A percentile compares a stretch with the other conserved stretches of the same genome.
Evolutionary conservation across 2,329 filamentous ascomycete genomes (phyloP).

Genomic region (Penicillium concentricum): DNA sequence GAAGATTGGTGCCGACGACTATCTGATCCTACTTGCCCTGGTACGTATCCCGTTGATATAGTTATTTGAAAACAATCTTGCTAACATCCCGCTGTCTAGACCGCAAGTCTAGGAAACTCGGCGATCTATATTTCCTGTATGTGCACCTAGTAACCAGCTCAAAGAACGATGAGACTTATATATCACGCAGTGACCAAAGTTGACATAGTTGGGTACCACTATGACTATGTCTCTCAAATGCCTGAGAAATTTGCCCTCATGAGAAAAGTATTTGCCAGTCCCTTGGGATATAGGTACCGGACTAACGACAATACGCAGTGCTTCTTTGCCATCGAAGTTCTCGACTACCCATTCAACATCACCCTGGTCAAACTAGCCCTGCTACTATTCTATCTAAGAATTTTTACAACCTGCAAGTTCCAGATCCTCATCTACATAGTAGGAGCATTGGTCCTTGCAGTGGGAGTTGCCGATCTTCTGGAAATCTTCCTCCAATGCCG

Average conservation of each 20-base stretch:
- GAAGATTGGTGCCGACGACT: slow-evolving; percentile 21
- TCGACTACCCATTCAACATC: slow-evolving; percentile 14
- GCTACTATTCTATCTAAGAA: slow-evolving; percentile 5
- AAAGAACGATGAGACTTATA: not conserved
- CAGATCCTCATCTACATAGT: not conserved
- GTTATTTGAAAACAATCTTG: not conserved
- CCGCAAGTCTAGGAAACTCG: not conserved
- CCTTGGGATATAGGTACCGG: too few species aligned
- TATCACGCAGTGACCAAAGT: not conserved
- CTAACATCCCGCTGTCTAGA: not conserved
- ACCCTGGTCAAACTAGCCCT: slow-evolving; percentile 19
- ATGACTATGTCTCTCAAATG: not conserved
- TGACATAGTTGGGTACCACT: not conserved
- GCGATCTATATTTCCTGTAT: not conserved
- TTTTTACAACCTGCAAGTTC: slow-evolving; percentile 1
- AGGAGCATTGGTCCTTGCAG: not conserved
- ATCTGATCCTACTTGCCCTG: slow-evolving; percentile 24
- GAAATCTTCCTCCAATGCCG: not conserved
- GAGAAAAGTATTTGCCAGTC: not conserved
- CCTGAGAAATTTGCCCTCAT: not conserved
- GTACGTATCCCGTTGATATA: slow-evolving; percentile 12
- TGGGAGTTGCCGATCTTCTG: not conserved
- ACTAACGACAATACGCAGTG: not conserved
- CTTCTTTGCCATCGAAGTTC: not conserved
- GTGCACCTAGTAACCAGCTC: not conserved